phyloP scores from a whole-genome alignment of 2,329 filamentous ascomycete genomes.

The Clonostachys byssicola region DNA sequence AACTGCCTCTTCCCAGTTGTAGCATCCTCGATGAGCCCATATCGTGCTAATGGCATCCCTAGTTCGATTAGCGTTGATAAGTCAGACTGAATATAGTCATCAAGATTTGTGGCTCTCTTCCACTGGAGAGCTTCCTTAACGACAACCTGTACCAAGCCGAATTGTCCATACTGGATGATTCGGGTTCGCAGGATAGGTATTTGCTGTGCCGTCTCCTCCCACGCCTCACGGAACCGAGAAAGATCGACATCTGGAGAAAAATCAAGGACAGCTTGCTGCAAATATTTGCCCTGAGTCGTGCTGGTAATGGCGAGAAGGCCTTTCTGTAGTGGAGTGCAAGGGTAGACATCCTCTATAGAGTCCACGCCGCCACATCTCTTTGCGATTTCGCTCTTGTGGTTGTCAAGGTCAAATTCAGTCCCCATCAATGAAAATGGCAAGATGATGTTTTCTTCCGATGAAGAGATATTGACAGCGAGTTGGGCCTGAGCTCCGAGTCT shows the following conservation, averaged over 20 bases:
- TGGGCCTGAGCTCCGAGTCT: conserved; percentile 46
- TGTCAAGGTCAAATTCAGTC: not conserved
- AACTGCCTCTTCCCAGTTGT: conserved; percentile 3
- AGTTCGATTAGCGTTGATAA: conserved; percentile 15
- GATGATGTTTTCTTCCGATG: not conserved
- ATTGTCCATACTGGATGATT: conserved; percentile 1
- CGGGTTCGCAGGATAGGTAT: not conserved
- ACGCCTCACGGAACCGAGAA: not conserved
- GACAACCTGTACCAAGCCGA: conserved; percentile 34
- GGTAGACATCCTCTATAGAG: conserved; percentile 1
- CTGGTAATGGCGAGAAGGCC: not conserved
- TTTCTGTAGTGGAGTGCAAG: conserved; percentile 2
- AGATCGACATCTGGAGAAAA: not conserved
- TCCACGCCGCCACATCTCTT: not conserved
- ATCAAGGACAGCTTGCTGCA: not conserved
- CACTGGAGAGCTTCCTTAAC: conserved; percentile 24
- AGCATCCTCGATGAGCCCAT: conserved; percentile 7
- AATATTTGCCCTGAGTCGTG: not conserved
- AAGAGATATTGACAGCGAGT: not conserved
- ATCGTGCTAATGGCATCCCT: conserved; percentile 10
- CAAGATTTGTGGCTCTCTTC: conserved; percentile 17
- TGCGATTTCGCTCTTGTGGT: not conserved
- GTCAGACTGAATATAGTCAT: conserved; percentile 22
- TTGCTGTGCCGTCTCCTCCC: not conserved
- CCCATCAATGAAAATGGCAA: not conserved